Percentiles rank a stretch among this genome's conserved stretches.
Conservation (phyloP, 23 red algal species). For the Gracilariopsis chorda region DNA sequence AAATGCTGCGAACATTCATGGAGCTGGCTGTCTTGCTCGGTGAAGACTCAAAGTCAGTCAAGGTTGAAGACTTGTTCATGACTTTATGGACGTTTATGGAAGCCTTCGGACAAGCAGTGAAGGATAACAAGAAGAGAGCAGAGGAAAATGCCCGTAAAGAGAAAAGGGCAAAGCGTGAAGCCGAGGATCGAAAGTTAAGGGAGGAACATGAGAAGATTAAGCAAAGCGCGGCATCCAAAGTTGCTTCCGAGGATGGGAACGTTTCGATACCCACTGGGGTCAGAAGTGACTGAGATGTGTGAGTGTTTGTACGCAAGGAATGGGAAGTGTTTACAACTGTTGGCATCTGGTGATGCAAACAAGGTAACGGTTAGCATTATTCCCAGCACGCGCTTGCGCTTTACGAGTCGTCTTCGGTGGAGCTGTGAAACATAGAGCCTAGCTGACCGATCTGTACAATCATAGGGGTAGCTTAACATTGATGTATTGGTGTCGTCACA, state of each 20-base stretch:
- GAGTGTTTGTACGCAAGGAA: no score
- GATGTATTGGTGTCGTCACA: no score
- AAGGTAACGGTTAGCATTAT: no score
- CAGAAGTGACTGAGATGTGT: no score
- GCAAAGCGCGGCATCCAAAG: no score
- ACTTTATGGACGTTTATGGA: constrained; percentile 61
- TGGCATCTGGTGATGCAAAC: no score
- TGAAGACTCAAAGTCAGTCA: constrained; percentile 80
- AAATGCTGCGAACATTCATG: constrained; percentile 67
- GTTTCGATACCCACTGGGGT: no score
- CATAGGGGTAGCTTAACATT: constrained; percentile 28
- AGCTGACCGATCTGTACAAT: constrained; percentile 18
- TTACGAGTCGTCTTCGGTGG: no score
- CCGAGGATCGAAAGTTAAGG: constrained; percentile 30
- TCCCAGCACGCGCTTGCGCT: no score
- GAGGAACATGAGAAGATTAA: neutral
- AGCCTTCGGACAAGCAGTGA: constrained; percentile 42
- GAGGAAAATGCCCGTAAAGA: constrained; percentile 46
- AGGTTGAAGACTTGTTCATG: constrained; percentile 82
- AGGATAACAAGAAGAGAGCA: constrained; percentile 43
- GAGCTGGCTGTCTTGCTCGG: constrained; percentile 66
- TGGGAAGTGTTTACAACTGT: no score
- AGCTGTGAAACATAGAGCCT: constrained; percentile 22
- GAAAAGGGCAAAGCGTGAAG: constrained; percentile 31
- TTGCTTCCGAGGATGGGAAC: no score